These are phyloP conservation scores for Colletotrichum filicis DNA, from an alignment of 2,329 filamentous ascomycete genomes.

Conservation along the genomic window DNA sequence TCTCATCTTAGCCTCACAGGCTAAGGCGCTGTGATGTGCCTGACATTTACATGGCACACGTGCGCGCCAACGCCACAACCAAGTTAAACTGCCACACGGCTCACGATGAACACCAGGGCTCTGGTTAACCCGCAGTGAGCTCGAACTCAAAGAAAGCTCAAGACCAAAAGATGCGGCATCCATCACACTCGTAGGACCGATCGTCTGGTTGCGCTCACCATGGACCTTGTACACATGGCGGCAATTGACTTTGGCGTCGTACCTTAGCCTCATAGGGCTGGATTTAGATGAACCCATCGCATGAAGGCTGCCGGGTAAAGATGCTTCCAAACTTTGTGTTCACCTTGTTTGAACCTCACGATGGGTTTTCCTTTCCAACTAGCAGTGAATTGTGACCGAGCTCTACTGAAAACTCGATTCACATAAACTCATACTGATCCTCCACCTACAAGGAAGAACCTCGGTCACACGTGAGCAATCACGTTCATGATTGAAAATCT, in stretches of 20 bases:
- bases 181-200: not conserved
- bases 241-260: not conserved
- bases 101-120: not conserved
- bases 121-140: not conserved
- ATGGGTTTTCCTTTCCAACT: not conserved
- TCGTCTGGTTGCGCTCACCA: not conserved
- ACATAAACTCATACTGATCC: too few relatives aligned
- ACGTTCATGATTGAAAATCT: too few relatives aligned
- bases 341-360: not conserved
- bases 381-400: too few relatives aligned
- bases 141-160: not conserved
- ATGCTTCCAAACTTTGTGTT: not conserved
- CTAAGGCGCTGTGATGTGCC: not conserved
- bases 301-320: not conserved
- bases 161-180: not conserved
- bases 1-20: not conserved
- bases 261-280: not conserved
- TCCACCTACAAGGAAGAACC: too few relatives aligned
- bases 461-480: too few relatives aligned
- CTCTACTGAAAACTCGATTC: too few relatives aligned
- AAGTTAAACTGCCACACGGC: not conserved
- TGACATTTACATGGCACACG: not conserved
- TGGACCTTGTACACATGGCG: not conserved
- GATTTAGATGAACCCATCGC: not conserved
- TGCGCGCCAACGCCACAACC: not conserved